These are phyloP conservation scores for Rhizoctonia solani DNA, from an alignment of 1,284 basidiomycete species.

Conservation along the genomic window DNA sequence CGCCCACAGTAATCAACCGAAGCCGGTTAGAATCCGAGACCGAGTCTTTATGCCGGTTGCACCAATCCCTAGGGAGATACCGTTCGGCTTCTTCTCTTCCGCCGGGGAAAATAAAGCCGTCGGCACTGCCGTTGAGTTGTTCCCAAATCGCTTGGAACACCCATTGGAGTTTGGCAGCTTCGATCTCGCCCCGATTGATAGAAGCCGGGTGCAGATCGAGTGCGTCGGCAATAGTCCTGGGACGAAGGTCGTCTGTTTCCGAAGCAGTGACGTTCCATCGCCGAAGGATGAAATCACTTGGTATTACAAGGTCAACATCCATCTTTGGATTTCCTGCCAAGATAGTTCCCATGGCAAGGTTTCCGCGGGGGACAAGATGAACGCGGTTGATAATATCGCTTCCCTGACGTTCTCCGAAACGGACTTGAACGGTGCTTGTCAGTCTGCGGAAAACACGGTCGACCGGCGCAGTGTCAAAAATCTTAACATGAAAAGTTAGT, in stretches of 20 bases:
- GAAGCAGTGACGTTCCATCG: neutral
- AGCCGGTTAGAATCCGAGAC: neutral
- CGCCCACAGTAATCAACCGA: neutral
- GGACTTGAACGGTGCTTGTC: constrained; percentile 12
- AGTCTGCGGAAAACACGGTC: constrained; percentile 3
- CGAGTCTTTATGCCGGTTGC: neutral
- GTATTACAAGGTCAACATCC: constrained; percentile 22
- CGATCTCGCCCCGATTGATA: neutral
- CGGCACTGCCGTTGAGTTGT: constrained; percentile 12
- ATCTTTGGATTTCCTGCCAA: neutral
- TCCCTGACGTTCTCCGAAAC: neutral
- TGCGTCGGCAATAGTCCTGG: neutral
- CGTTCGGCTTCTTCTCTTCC: constrained; percentile 1
- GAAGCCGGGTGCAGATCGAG: constrained; percentile 1
- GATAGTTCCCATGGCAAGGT: neutral
- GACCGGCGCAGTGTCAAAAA: neutral
- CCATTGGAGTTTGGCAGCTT: neutral
- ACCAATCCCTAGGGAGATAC: neutral
- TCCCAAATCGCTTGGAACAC: constrained; percentile 8
- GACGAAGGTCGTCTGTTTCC: neutral
- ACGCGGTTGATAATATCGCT: constrained; percentile 21
- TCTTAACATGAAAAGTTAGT: neutral
- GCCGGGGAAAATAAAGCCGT: constrained; percentile 21
- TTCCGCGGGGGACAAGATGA: constrained; percentile 3
- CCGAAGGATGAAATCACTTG: constrained; percentile 11